A percentile compares a stretch with the other conserved stretches of the same genome.
Evolutionary conservation across 108 stramenopile species (phyloP).

Genomic region (Chaetoceros muelleri): DNA sequence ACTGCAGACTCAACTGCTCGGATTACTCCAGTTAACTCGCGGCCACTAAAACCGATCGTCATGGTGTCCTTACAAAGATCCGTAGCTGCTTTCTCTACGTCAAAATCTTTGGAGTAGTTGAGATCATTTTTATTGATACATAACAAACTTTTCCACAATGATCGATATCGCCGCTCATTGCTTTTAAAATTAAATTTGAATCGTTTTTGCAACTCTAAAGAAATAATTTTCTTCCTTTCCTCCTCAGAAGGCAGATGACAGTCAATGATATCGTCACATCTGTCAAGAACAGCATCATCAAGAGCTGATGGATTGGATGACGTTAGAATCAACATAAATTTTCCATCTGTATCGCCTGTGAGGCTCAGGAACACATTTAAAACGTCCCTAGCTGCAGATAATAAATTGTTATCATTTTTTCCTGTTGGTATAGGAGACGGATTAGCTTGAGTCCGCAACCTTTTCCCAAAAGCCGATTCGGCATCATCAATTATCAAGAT

Average conservation of each 20-base stretch:
- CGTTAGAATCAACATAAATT: conserved; percentile 81
- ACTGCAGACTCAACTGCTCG: conserved; percentile 16
- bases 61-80: conserved; percentile 12
- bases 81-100: conserved; percentile 6
- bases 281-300: conserved; percentile 79
- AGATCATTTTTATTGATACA: too few species aligned
- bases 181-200: conserved; percentile 10
- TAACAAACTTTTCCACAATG: conserved; percentile 1
- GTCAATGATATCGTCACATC: conserved; percentile 76
- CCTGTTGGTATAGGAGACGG: too few species aligned
- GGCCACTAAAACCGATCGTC: conserved; percentile 17
- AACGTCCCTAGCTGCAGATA: conserved; percentile 25
- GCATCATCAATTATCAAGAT: conserved; percentile 86
- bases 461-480: conserved; percentile 53
- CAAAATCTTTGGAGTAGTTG: conserved; percentile 8
- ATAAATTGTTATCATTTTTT: conserved; percentile 1
- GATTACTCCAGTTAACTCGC: conserved; percentile 20
- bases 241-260: conserved; percentile 37
- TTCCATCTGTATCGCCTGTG: conserved; percentile 57
- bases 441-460: conserved; percentile 1
- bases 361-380: conserved; percentile 64
- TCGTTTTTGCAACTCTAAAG: conserved; percentile 38
- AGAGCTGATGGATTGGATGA: conserved; percentile 77
- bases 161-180: neutral
- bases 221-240: conserved; percentile 41